phyloP scores from a whole-genome alignment of 495 filamentous ascomycete genomes.

The Aspergillus cristatus region DNA sequence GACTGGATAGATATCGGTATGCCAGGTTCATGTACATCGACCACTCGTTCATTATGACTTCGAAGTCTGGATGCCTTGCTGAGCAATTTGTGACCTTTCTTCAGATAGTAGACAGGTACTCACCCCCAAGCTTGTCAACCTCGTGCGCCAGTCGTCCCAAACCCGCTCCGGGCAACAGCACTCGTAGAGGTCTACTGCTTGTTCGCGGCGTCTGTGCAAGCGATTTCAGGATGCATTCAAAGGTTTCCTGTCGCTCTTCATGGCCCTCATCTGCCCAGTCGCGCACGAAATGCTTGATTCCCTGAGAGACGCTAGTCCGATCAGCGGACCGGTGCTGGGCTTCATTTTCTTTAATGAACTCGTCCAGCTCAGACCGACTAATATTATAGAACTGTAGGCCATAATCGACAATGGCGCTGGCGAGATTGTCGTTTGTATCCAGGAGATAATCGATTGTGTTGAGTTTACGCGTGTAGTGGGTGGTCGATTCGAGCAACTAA shows the following conservation, averaged over 20 bases:
- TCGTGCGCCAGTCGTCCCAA: slow-evolving; percentile 34
- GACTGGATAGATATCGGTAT: slow-evolving; percentile 22
- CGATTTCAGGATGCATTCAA: slow-evolving; percentile 23
- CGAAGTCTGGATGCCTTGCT: too few species aligned
- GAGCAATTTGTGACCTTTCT: neutral
- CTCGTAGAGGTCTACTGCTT: too few species aligned
- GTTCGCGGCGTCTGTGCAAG: slow-evolving; percentile 14
- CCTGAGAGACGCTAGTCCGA: slow-evolving; percentile 27
- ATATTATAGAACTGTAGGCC: slow-evolving; percentile 15
- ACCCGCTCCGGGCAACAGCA: slow-evolving; percentile 35
- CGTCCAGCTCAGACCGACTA: slow-evolving; percentile 8
- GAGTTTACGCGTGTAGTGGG: slow-evolving; percentile 15
- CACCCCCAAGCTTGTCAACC: slow-evolving; percentile 23
- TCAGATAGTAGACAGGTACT: slow-evolving; percentile 1
- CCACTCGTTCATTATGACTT: slow-evolving; percentile 36
- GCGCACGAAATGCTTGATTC: slow-evolving; percentile 38
- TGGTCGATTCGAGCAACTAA: slow-evolving; percentile 10
- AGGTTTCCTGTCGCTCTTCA: slow-evolving; percentile 28
- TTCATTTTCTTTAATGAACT: slow-evolving; percentile 9
- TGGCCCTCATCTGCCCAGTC: slow-evolving; percentile 35
- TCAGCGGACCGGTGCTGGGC: slow-evolving; percentile 7
- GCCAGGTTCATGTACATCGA: slow-evolving; percentile 34
- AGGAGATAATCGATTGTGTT: slow-evolving; percentile 15
- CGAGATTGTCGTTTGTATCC: slow-evolving; percentile 9
- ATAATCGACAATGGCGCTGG: slow-evolving; percentile 8